phyloP scores from a whole-genome alignment of 495 filamentous ascomycete genomes.

The Xylona heveae region DNA sequence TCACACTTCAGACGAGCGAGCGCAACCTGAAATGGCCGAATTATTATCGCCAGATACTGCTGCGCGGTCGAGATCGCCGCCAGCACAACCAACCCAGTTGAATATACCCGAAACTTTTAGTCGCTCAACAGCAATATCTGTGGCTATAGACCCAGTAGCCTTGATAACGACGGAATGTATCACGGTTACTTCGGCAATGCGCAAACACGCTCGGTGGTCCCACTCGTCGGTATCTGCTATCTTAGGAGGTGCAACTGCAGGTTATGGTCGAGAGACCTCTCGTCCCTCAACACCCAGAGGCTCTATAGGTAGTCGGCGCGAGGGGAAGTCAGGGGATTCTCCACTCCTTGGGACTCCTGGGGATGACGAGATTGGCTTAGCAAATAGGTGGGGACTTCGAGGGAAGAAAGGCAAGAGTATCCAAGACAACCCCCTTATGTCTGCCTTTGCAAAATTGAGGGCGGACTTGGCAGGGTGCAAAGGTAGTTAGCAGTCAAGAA shows the following conservation, averaged over 20 bases:
- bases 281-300: conserved; percentile 11
- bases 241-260: conserved; percentile 47
- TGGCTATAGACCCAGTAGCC: conserved; percentile 85
- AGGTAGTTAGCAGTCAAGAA: conserved; percentile 22
- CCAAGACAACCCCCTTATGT: conserved; percentile 94
- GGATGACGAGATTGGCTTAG: conserved; percentile 28
- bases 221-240: conserved; percentile 95
- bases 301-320: neutral
- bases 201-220: conserved; percentile 90
- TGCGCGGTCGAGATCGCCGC: too few relatives aligned
- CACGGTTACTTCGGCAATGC: conserved; percentile 91
- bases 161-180: conserved; percentile 98
- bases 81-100: too few relatives aligned
- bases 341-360: conserved; percentile 10
- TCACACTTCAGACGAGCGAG: too few relatives aligned
- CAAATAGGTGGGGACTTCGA: conserved; percentile 66
- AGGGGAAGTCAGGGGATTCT: neutral
- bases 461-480: conserved; percentile 80
- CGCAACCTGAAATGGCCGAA: too few relatives aligned
- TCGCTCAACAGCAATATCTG: conserved; percentile 23
- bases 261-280: conserved; percentile 12
- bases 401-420: conserved; percentile 97
- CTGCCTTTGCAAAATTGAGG: conserved; percentile 76
- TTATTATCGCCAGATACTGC: too few relatives aligned
- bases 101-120: too few relatives aligned